Evolutionary conservation across 169 alveolate species (phyloP), one percentile per base, ranked within the genome.

Genomic region (Prorocentrum cordatum): DNA sequence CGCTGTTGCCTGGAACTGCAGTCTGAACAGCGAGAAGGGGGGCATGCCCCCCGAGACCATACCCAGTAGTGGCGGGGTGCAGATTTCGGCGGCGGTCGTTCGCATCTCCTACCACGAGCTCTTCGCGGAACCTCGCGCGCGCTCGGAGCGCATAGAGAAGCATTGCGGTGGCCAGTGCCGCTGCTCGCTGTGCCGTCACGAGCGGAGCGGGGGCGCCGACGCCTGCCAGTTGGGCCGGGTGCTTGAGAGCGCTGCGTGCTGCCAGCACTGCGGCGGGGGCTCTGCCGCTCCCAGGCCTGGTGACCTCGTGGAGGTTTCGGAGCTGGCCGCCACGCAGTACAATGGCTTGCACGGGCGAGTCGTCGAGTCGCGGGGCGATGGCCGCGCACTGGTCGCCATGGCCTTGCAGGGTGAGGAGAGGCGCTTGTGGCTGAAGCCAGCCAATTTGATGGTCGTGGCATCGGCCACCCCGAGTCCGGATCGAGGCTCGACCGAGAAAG

Each of bases 51-150:
- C n/a, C n/a, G n/a, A n/a, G n/a, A n/a, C n/a, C n/a, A n/a, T n/a
- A n/a, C n/a, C n/a, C n/a, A n/a, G n/a, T n/a, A n/a, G n/a, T n/a
- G n/a, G n/a, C n/a, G n/a, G n/a, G n/a, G n/a, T n/a, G n/a, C n/a
- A n/a, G n/a, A n/a, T n/a, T n/a, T n/a, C n/a, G n/a, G n/a, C n/a
- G n/a, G n/a, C n/a, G n/a, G n/a, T n/a, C n/a, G n/a, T n/a, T n/a
- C 66, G 83, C 7, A 29, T 72, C 47, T 72, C 83, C 14, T 72
- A 72, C 31, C 83, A 72, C 38, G 83, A 72, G n/a, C 83, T 72
- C 2, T 72, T 26, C 31, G 66, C 83, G 2, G 83, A 72, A 22
- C 83, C 83, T 16, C 24, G 35, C 26, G 83, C 83, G 47, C n/a
- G 83, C 39, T 45, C 39, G 31, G 68, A 29, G 66, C 83, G 83